Conservation (phyloP, 2,329 filamentous ascomycete genomes). For the Epichloe sylvatica region DNA sequence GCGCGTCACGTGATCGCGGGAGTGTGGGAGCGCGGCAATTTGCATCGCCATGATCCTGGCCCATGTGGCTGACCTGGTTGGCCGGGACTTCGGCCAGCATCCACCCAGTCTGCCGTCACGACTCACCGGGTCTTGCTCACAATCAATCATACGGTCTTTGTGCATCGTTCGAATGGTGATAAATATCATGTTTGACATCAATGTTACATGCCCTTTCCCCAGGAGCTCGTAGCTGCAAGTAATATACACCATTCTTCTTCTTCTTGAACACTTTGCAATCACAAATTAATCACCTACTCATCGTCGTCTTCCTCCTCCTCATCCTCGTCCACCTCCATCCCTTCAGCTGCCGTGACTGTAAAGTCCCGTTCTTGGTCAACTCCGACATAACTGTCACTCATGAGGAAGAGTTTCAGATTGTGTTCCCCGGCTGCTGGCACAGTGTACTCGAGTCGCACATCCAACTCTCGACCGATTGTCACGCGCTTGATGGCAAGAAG, state of each 20-base stretch:
- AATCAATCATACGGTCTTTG: neutral
- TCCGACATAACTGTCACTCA: constrained; percentile 94
- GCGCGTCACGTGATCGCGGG: constrained; percentile 18
- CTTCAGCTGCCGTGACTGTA: constrained; percentile 71
- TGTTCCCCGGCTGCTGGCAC: constrained; percentile 75
- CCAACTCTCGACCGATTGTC: constrained; percentile 66
- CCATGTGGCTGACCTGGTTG: too few relatives aligned
- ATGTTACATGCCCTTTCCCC: neutral
- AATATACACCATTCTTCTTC: neutral
- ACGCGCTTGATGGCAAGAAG: constrained; percentile 90
- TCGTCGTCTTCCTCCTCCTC: constrained; percentile 55
- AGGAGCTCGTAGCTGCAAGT: neutral
- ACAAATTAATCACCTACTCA: constrained; percentile 8
- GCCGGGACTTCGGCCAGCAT: too few relatives aligned
- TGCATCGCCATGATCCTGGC: too few relatives aligned
- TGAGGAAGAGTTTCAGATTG: constrained; percentile 79
- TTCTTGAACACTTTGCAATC: too few relatives aligned
- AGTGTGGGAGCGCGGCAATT: neutral
- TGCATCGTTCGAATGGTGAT: neutral
- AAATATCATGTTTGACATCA: neutral
- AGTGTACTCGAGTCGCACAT: constrained; percentile 73
- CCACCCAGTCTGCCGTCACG: too few relatives aligned
- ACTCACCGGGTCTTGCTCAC: too few relatives aligned
- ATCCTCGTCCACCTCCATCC: constrained; percentile 87
- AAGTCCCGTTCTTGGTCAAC: constrained; percentile 94